Conservation (phyloP, 148 eudicot species). For the Rhododendron mucronatum region DNA sequence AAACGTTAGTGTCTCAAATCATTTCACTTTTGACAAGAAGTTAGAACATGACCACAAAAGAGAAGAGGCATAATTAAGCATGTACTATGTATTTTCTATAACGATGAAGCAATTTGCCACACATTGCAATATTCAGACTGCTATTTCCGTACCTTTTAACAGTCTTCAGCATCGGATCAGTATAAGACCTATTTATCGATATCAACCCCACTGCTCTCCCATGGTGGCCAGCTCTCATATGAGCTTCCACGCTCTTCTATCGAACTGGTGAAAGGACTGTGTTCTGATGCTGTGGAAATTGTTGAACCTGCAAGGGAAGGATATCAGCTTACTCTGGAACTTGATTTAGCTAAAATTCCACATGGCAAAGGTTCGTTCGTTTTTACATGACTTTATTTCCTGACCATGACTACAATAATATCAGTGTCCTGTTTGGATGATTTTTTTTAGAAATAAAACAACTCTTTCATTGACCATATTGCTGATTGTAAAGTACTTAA, state of each 20-base stretch:
- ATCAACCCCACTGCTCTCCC: constrained; percentile 66
- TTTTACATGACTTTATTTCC: not conserved
- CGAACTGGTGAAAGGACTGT: constrained; percentile 41
- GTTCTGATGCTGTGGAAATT: constrained; percentile 52
- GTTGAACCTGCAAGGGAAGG: constrained; percentile 65
- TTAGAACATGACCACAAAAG: not conserved
- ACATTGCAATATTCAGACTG: no score
- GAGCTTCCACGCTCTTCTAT: constrained; percentile 32
- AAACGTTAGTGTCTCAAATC: not conserved
- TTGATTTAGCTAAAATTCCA: constrained; percentile 52
- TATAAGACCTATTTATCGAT: constrained; percentile 55
- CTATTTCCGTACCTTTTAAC: constrained; percentile 10
- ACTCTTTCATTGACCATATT: not conserved
- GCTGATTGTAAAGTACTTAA: no score
- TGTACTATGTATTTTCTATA: not conserved
- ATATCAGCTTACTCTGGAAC: constrained; percentile 59
- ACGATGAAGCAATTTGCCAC: not conserved
- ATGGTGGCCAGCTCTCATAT: constrained; percentile 27
- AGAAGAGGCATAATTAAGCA: not conserved
- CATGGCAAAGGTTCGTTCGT: constrained; percentile 50
- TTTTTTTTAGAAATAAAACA: not conserved
- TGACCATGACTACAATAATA: not conserved
- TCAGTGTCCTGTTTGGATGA: not conserved
- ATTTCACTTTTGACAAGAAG: not conserved
- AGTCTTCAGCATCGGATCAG: constrained; percentile 60